These are phyloP conservation scores for Aspergillus homomorphus DNA, from an alignment of 495 filamentous ascomycete species.

Conservation along the genomic window DNA sequence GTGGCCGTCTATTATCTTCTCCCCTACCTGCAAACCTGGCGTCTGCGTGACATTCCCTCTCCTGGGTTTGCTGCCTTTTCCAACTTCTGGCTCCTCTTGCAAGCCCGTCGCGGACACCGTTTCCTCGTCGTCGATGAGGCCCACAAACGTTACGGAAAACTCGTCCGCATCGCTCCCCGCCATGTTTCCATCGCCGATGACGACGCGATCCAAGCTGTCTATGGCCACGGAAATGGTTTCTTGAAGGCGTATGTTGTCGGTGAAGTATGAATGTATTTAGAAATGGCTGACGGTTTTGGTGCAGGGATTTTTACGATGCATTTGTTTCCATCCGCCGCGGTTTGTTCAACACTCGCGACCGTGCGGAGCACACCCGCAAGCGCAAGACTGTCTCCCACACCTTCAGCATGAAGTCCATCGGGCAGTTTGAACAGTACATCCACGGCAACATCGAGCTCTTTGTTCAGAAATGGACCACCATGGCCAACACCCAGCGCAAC, in stretches of 20 bases:
- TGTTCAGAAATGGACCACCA: constrained; percentile 66
- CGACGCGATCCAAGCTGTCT: constrained; percentile 53
- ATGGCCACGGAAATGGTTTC: constrained; percentile 70
- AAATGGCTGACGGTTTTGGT: background rate
- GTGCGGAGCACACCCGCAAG: constrained; percentile 82
- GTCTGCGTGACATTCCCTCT: constrained; percentile 62
- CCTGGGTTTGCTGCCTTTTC: constrained; percentile 67
- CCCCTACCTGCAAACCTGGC: constrained; percentile 65
- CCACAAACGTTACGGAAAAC: constrained; percentile 66
- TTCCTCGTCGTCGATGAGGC: constrained; percentile 65
- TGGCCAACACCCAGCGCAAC: constrained; percentile 45
- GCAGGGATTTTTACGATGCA: constrained; percentile 80
- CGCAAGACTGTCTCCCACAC: constrained; percentile 86
- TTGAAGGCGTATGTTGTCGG: constrained; percentile 60
- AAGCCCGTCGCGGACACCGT: constrained; percentile 63
- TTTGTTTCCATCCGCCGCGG: constrained; percentile 85
- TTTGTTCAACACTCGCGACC: constrained; percentile 86
- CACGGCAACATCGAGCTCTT: constrained; percentile 73
- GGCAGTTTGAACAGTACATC: constrained; percentile 89
- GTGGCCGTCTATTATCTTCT: constrained; percentile 61
- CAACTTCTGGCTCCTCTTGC: constrained; percentile 74
- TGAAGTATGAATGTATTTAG: background rate
- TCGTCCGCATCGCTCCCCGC: constrained; percentile 58
- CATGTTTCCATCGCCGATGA: constrained; percentile 61
- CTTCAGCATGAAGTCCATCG: constrained; percentile 77